Evolutionary conservation across 2,329 filamentous ascomycete species (phyloP).

Genomic region (Plenodomus tracheiphilus): DNA sequence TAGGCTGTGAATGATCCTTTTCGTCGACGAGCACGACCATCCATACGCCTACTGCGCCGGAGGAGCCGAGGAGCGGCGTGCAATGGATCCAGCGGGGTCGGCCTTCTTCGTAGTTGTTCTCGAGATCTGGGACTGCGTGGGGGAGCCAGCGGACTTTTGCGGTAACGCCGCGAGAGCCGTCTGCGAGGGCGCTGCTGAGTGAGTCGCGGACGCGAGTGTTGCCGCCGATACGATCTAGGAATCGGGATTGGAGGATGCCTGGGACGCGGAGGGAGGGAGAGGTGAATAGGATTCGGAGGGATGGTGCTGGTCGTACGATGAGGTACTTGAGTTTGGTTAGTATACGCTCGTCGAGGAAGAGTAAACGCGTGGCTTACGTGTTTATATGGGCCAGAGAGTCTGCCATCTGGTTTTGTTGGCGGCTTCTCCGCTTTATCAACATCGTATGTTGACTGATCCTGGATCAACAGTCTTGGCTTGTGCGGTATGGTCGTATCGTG

Average conservation of each 20-base stretch:
- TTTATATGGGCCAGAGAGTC: conserved; percentile 57
- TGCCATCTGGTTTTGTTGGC: conserved; percentile 25
- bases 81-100: conserved; percentile 76
- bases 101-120: conserved; percentile 58
- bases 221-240: conserved; percentile 55
- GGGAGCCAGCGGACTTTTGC: conserved; percentile 72
- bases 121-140: conserved; percentile 39
- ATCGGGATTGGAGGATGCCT: conserved; percentile 53
- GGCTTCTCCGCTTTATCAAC: conserved; percentile 19
- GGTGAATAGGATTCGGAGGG: conserved; percentile 55
- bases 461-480: conserved; percentile 53
- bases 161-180: conserved; percentile 69
- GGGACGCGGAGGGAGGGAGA: conserved; percentile 55
- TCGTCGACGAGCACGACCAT: conserved; percentile 74
- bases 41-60: conserved; percentile 74
- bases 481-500: conserved; percentile 43
- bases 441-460: conserved; percentile 48
- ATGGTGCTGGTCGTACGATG: conserved; percentile 52
- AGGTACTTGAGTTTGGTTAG: conserved; percentile 46
- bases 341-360: neutral
- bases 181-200: conserved; percentile 62
- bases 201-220: conserved; percentile 57
- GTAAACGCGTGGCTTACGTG: conserved; percentile 50
- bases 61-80: conserved; percentile 69
- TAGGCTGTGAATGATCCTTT: conserved; percentile 27